Base-by-base conservation (phyloP, 2,329 filamentous ascomycete genomes). In the Massarina eburnea region DNA sequence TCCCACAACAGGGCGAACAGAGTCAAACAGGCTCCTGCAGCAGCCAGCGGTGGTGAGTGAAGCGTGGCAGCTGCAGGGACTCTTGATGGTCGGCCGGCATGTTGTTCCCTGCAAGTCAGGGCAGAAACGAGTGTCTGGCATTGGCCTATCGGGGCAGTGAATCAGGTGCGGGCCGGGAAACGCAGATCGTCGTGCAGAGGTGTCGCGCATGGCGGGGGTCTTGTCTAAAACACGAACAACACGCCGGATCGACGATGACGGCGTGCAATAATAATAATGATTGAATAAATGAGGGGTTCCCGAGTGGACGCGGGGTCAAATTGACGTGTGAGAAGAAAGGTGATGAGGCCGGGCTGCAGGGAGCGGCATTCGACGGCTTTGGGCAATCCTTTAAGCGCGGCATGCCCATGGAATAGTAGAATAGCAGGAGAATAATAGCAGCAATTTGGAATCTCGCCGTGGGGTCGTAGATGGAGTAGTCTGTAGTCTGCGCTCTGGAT, bases 81-180 rank as follows among this genome's bases (percentile, higher is more conserved):
- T 55, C 48, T 49, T 40, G 46, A 44, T 42, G 45, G 43, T 4
- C 49, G 52, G 50, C 51, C 40, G 41, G 46, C 40, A 36, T 35
- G 46, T 41, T 30, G 21, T 55, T 39, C 53, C 38, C 52, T 48
- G 39, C 41, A 49, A 48, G 52, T 49, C 48, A 52, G 57, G 59
- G 55, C 51, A 56, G 52, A 54, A 55, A 56, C 57, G 60, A 52
- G 38, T 26, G 42, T 49, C n/a, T n/a, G 49, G 56, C 51, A 67
- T 67, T 67, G 65, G 50, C 65, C 63, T 65, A 68, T 68, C 62
- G 58, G 53, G 57, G 49, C 54, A 51, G 52, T 55, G 57, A 55
- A 53, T 51, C 49, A 49, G 50, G 36, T 49, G 51, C 53, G 53
- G 59, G 48, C 49, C 58, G 50, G 56, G 48, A 48, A 50, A 46